Percentiles rank a stretch among this genome's conserved stretches.
Conservation (phyloP, 192 early-diverging fungal genomes). For the Entomortierella chlamydospora region DNA sequence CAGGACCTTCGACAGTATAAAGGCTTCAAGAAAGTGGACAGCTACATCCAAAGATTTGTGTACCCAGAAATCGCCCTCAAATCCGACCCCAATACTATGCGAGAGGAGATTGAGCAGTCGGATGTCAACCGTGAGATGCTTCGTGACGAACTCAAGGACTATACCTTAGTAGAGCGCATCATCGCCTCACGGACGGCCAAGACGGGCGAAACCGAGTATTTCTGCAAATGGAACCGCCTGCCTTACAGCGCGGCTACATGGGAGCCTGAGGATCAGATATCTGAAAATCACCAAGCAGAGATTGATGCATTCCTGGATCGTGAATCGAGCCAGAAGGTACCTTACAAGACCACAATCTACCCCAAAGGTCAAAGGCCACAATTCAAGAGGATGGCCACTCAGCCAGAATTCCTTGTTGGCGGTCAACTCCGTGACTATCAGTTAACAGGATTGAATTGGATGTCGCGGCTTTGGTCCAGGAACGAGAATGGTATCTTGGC, state of each 20-base stretch:
- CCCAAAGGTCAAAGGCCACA: conserved; percentile 71
- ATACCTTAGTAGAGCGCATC: conserved; percentile 89
- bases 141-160: conserved; percentile 84
- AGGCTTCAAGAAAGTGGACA: conserved; percentile 90
- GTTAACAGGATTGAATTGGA: conserved; percentile 95
- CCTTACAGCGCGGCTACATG: conserved; percentile 92
- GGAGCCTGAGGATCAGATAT: conserved; percentile 82
- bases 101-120: conserved; percentile 91
- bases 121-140: conserved; percentile 87
- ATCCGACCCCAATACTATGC: conserved; percentile 63
- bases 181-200: conserved; percentile 73
- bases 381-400: conserved; percentile 81
- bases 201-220: conserved; percentile 79
- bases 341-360: conserved; percentile 71
- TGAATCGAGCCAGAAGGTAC: conserved; percentile 75
- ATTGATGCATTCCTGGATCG: conserved; percentile 91
- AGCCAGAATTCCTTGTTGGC: conserved; percentile 86
- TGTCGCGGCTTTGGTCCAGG: conserved; percentile 93
- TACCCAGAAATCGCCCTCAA: conserved; percentile 67
- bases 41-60: conserved; percentile 79
- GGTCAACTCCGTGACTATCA: conserved; percentile 97
- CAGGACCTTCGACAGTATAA: conserved; percentile 76
- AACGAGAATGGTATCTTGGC: conserved; percentile 98
- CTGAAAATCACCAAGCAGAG: conserved; percentile 77
- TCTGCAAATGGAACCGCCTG: conserved; percentile 93